These are phyloP conservation scores for Stereum hirsutum DNA, from an alignment of 1,284 basidiomycete genomes.

Conservation along the genomic window DNA sequence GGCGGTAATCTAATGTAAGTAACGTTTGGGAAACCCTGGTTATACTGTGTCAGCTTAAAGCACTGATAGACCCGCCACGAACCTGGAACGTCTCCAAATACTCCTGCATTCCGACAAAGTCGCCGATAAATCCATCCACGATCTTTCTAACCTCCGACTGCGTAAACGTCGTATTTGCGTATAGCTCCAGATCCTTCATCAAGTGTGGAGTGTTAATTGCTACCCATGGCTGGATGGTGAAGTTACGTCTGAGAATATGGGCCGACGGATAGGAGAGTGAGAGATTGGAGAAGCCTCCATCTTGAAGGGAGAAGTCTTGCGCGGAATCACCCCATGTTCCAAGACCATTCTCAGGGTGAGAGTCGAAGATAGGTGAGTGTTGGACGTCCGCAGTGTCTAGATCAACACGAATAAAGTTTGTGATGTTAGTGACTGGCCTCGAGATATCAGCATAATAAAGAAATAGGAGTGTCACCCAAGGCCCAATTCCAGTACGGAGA, in stretches of 20 bases:
- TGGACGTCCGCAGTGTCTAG: slow-evolving; percentile 23
- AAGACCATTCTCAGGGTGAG: slow-evolving; percentile 20
- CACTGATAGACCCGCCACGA: too few species aligned
- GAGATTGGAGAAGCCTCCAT: slow-evolving; percentile 24
- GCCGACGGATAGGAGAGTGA: slow-evolving; percentile 23
- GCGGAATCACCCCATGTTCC: slow-evolving; percentile 27
- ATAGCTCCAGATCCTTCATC: slow-evolving; percentile 13
- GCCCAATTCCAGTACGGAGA: slow-evolving; percentile 33
- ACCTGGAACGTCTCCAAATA: slow-evolving; percentile 22
- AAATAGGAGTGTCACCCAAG: too few species aligned
- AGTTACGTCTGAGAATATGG: slow-evolving; percentile 26
- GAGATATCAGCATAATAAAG: neutral
- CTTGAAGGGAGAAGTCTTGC: slow-evolving; percentile 21
- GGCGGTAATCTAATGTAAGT: too few species aligned
- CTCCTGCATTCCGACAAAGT: slow-evolving; percentile 24
- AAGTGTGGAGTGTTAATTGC: too few species aligned
- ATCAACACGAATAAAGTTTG: neutral
- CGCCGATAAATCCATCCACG: slow-evolving; percentile 20
- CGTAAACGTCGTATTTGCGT: slow-evolving; percentile 23
- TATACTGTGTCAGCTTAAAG: too few species aligned
- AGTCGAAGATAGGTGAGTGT: slow-evolving; percentile 22
- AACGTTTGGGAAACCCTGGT: too few species aligned
- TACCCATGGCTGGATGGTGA: slow-evolving; percentile 23
- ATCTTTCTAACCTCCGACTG: slow-evolving; percentile 17
- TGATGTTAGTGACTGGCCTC: neutral